phyloP scores from a whole-genome alignment of 441 rosid species.

The Sinapis alba region DNA sequence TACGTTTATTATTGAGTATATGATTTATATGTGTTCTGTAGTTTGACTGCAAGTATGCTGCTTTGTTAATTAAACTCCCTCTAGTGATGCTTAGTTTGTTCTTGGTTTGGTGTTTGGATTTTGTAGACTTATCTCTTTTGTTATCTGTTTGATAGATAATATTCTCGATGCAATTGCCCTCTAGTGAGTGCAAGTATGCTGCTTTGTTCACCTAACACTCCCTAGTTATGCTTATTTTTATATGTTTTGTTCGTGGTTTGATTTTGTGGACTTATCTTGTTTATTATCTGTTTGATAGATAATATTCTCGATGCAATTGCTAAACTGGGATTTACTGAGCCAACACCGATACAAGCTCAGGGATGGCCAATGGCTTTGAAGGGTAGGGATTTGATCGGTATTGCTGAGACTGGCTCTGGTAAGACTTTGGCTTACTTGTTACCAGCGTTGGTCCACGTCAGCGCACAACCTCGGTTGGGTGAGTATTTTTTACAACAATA shows the following conservation, averaged over 20 bases:
- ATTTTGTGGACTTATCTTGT: background rate
- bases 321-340: constrained; percentile 89
- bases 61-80: background rate
- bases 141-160: background rate
- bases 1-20: too few species aligned
- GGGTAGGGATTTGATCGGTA: constrained; percentile 92
- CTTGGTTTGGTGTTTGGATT: background rate
- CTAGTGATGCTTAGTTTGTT: background rate
- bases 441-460: constrained; percentile 92
- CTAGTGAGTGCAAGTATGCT: constrained; percentile 8
- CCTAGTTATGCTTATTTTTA: background rate
- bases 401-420: constrained; percentile 98
- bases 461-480: constrained; percentile 94
- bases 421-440: constrained; percentile 94
- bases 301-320: constrained; percentile 86
- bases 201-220: background rate
- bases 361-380: constrained; percentile 99
- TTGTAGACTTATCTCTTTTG: background rate
- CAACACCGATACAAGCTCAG: constrained; percentile 93
- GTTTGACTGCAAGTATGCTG: constrained; percentile 11
- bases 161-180: constrained; percentile 48
- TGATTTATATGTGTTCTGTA: too few species aligned
- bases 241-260: background rate
- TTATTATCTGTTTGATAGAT: constrained; percentile 44
- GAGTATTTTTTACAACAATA: constrained; percentile 29